Conservation (phyloP, 768 basidiomycete species). For the Pluteus cervinus region DNA sequence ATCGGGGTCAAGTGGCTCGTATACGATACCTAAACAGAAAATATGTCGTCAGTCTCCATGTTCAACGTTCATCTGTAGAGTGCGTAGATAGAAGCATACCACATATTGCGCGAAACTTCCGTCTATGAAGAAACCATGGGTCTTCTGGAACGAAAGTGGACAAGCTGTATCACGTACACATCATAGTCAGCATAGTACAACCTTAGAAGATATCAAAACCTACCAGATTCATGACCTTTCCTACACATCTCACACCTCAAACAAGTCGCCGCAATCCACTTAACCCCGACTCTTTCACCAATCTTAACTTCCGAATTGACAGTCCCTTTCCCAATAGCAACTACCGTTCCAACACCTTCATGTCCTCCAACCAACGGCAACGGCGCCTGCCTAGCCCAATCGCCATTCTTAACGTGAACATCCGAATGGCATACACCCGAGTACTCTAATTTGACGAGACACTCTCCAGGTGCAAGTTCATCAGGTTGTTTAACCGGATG, state of each 20-base stretch:
- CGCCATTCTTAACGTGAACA: conserved; percentile 58
- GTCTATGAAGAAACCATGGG: conserved; percentile 59
- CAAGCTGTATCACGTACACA: conserved; percentile 35
- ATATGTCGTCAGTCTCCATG: conserved; percentile 1
- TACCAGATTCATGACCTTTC: conserved; percentile 50
- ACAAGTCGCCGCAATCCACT: conserved; percentile 50
- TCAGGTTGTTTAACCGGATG: conserved; percentile 52
- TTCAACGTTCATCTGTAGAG: too few species aligned
- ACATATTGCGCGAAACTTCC: conserved; percentile 69
- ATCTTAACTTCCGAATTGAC: conserved; percentile 43
- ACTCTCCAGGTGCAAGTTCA: conserved; percentile 55
- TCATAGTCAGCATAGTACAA: not conserved
- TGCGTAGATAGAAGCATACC: conserved; percentile 22
- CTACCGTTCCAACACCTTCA: conserved; percentile 72
- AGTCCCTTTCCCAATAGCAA: conserved; percentile 68
- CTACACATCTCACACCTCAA: conserved; percentile 65
- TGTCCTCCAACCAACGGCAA: conserved; percentile 70
- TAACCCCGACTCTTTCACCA: conserved; percentile 76
- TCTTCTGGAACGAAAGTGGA: conserved; percentile 24
- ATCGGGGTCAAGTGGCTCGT: conserved; percentile 70
- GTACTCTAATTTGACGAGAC: conserved; percentile 66
- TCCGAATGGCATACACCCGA: conserved; percentile 70
- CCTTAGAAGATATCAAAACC: not conserved
- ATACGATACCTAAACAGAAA: conserved; percentile 45
- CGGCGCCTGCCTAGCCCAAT: conserved; percentile 54